Conservation (phyloP, 2,329 filamentous ascomycete species). For the Celoporthe dispersa region DNA sequence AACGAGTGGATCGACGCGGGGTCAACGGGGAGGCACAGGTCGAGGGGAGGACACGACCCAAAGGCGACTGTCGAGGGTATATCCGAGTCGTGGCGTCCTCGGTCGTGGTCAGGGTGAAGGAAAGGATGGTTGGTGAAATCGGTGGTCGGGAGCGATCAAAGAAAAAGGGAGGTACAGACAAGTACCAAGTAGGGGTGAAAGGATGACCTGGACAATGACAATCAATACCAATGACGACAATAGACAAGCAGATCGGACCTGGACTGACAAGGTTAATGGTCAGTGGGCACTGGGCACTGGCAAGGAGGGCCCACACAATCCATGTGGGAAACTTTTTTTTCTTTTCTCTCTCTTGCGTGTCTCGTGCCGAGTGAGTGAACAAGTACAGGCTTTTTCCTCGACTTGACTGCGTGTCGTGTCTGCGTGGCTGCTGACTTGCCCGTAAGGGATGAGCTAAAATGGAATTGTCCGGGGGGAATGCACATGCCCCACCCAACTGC, state of each 20-base stretch:
- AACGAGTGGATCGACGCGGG: conserved; percentile 26
- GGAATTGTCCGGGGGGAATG: neutral
- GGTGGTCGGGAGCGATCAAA: neutral
- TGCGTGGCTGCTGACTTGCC: conserved; percentile 4
- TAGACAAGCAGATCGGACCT: conserved; percentile 2
- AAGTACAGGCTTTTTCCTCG: neutral
- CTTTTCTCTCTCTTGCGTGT: neutral
- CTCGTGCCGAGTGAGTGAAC: neutral
- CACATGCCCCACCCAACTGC: neutral
- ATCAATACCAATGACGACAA: conserved; percentile 22
- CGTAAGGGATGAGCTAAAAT: neutral
- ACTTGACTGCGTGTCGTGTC: neutral
- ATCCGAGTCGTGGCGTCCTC: neutral
- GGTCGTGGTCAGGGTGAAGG: neutral
- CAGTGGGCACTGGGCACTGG: neutral
- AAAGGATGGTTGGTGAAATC: neutral
- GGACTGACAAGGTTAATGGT: neutral
- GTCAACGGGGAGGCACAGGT: conserved; percentile 2
- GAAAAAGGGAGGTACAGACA: neutral
- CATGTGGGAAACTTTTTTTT: conserved; percentile 3
- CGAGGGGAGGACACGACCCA: neutral
- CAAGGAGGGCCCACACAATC: neutral
- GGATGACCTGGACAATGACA: conserved; percentile 10
- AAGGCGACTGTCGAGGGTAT: neutral
- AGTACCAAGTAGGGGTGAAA: conserved; percentile 1